Conservation (phyloP, 2,329 filamentous ascomycete species). For the Amphichorda felina region DNA sequence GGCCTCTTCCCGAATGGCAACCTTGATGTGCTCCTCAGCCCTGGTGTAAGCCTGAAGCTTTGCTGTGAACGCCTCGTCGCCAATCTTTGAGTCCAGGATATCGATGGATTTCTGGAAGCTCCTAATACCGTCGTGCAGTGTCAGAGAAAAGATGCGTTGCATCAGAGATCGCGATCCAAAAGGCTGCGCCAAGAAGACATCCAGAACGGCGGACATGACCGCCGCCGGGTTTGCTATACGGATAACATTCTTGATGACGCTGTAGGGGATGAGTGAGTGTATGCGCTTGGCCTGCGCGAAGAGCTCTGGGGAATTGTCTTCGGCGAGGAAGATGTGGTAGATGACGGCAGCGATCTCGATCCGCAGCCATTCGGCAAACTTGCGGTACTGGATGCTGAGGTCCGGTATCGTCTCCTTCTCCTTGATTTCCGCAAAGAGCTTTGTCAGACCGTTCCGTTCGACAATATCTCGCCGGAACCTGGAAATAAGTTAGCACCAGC, state of each 20-base stretch:
- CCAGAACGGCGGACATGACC: conserved; percentile 91
- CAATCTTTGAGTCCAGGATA: conserved; percentile 61
- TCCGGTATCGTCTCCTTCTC: conserved; percentile 80
- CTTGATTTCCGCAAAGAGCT: conserved; percentile 85
- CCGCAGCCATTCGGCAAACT: conserved; percentile 95
- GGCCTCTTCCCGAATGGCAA: conserved; percentile 62
- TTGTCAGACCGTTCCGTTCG: conserved; percentile 74
- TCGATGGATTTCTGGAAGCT: conserved; percentile 83
- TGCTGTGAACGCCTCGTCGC: conserved; percentile 64
- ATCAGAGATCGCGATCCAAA: conserved; percentile 83
- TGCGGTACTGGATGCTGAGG: conserved; percentile 89
- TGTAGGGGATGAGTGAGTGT: conserved; percentile 89
- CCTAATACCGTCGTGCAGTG: conserved; percentile 80
- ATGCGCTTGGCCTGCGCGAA: conserved; percentile 92
- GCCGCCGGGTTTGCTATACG: conserved; percentile 91
- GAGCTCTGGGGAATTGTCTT: conserved; percentile 94
- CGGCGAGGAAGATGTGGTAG: conserved; percentile 93
- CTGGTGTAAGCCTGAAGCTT: conserved; percentile 77
- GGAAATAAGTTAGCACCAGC: conserved; percentile 8
- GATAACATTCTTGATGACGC: conserved; percentile 90
- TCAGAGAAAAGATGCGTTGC: conserved; percentile 88
- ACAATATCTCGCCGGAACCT: conserved; percentile 56
- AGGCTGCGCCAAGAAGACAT: conserved; percentile 91
- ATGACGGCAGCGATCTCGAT: conserved; percentile 95
- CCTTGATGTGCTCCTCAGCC: conserved; percentile 63